phyloP scores from a whole-genome alignment of 441 rosid genomes.

The Adansonia gregorii region DNA sequence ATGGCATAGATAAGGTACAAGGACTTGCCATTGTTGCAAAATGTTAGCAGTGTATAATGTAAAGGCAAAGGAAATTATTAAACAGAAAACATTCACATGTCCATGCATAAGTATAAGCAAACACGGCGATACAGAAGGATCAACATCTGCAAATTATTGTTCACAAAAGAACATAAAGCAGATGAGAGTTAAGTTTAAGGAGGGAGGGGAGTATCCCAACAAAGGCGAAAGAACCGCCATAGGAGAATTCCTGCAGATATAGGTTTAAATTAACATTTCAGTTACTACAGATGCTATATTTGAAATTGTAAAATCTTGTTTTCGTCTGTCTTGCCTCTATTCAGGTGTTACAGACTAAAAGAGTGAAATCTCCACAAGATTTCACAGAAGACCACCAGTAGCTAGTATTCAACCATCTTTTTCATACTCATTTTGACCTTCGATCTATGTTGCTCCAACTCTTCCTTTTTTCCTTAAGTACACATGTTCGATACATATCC shows the following conservation, averaged over 20 bases:
- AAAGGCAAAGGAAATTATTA: not conserved
- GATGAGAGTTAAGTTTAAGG: not conserved
- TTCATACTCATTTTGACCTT: not conserved
- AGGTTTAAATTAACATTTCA: not conserved
- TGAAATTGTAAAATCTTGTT: not conserved
- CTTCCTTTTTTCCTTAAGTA: too few relatives aligned
- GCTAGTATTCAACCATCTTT: not conserved
- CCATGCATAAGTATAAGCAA: not conserved
- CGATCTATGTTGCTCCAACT: too few relatives aligned
- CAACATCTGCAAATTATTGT: not conserved
- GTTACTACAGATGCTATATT: not conserved
- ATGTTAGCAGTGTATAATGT: not conserved
- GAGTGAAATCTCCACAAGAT: too few relatives aligned
- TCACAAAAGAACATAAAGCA: not conserved
- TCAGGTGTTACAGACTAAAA: not conserved
- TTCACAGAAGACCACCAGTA: not conserved
- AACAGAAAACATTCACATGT: not conserved
- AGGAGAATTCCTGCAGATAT: not conserved
- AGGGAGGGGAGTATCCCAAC: not conserved
- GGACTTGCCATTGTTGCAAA: not conserved
- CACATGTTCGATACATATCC: too few relatives aligned
- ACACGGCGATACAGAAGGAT: not conserved
- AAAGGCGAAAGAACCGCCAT: not conserved
- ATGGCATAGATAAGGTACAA: not conserved
- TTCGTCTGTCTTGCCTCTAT: not conserved